A percentile compares a stretch with the other conserved stretches of the same genome.
Evolutionary conservation across 2,329 filamentous ascomycete species (phyloP).

Genomic region (Cercospora sesami): DNA sequence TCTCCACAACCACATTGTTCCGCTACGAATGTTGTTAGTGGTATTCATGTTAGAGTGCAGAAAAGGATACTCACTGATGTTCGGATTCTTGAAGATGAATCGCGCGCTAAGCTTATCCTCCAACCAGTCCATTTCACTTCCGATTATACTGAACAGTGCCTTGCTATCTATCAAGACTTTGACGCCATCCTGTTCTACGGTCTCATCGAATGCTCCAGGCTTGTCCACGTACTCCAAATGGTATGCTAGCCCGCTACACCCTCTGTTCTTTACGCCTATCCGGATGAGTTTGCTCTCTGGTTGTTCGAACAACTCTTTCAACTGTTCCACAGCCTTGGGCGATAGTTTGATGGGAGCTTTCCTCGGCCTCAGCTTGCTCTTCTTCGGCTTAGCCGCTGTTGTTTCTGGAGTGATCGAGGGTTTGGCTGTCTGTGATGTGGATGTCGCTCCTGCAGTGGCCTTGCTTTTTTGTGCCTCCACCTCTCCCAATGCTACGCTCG

Average conservation of each 20-base stretch:
- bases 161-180: constrained; percentile 96
- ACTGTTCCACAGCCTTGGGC: constrained; percentile 73
- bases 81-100: constrained; percentile 95
- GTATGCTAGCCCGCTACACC: constrained; percentile 91
- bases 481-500: constrained; percentile 57
- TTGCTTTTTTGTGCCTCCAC: constrained; percentile 67
- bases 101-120: constrained; percentile 90
- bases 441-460: constrained; percentile 34
- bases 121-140: constrained; percentile 98
- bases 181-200: constrained; percentile 92
- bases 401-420: constrained; percentile 41
- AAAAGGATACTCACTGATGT: constrained; percentile 77
- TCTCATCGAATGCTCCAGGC: constrained; percentile 82
- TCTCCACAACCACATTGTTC: constrained; percentile 95
- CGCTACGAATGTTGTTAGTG: constrained; percentile 57
- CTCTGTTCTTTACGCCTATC: constrained; percentile 89
- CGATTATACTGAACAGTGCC: constrained; percentile 95
- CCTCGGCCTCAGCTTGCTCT: constrained; percentile 70
- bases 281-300: constrained; percentile 91
- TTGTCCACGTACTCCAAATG: constrained; percentile 94
- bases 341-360: constrained; percentile 92
- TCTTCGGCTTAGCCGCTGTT: constrained; percentile 55
- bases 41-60: background rate
- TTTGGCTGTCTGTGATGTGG: constrained; percentile 29
- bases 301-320: constrained; percentile 74